A percentile compares a stretch with the other conserved stretches of the same genome.
phyloP scores from a whole-genome alignment of 2,329 filamentous ascomycete genomes.

The Aspergillus floridensis region DNA sequence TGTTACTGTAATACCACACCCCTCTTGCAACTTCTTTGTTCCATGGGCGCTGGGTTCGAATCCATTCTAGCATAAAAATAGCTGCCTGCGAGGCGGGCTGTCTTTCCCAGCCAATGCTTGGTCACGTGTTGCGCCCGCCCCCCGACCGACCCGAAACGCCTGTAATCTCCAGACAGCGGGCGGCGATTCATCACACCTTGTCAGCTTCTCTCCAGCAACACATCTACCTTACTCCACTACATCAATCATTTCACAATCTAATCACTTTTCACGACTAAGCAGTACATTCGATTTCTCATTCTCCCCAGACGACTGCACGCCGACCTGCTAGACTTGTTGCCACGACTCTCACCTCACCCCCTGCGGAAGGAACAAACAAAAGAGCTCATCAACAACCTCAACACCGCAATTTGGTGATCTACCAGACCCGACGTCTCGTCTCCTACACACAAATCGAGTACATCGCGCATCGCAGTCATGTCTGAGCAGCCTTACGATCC shows the following conservation, averaged over 20 bases:
- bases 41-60: not conserved
- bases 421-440: slow-evolving; percentile 16
- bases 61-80: slow-evolving; percentile 13
- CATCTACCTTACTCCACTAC: slow-evolving; percentile 2
- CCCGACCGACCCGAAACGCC: slow-evolving; percentile 26
- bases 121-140: slow-evolving; percentile 25
- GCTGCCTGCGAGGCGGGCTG: slow-evolving; percentile 16
- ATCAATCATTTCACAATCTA: slow-evolving; percentile 9
- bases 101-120: slow-evolving; percentile 10
- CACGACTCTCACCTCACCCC: slow-evolving; percentile 7
- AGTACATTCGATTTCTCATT: not conserved
- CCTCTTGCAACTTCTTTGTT: slow-evolving; percentile 21
- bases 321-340: slow-evolving; percentile 1
- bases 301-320: not conserved
- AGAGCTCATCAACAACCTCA: slow-evolving; percentile 13
- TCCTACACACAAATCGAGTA: slow-evolving; percentile 9
- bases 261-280: not conserved
- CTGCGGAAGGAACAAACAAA: slow-evolving; percentile 14
- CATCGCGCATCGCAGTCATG: slow-evolving; percentile 43
- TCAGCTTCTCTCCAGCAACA: slow-evolving; percentile 22
- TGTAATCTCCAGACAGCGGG: slow-evolving; percentile 25
- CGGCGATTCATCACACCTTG: slow-evolving; percentile 26
- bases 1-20: not conserved
- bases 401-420: slow-evolving; percentile 18
- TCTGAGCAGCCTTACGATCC: slow-evolving; percentile 75